Evolutionary conservation across 1,284 basidiomycete genomes (phyloP).

Genomic region (Jaminaea rosea): DNA sequence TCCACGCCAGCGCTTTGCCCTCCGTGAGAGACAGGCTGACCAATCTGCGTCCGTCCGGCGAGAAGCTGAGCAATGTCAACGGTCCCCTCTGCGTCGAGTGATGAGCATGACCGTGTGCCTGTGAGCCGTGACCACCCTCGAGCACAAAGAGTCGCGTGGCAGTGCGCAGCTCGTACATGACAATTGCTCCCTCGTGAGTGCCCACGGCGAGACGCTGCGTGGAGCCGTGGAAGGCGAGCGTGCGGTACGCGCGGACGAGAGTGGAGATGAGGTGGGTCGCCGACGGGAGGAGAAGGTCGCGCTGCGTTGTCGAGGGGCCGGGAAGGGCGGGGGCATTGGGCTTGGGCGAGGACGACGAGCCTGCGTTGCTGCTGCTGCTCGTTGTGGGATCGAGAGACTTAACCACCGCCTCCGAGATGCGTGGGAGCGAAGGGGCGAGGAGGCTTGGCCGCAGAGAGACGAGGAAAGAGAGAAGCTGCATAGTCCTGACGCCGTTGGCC

Average conservation of each 20-base stretch:
- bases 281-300: constrained; percentile 78
- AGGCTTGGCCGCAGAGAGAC: constrained; percentile 80
- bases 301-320: too few species aligned
- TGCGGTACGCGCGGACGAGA: constrained; percentile 73
- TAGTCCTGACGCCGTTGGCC: constrained; percentile 73
- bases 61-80: constrained; percentile 54
- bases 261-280: constrained; percentile 78
- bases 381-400: constrained; percentile 50
- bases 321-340: too few species aligned
- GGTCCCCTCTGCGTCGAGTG: too few species aligned
- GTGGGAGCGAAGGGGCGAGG: constrained; percentile 73
- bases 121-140: constrained; percentile 74
- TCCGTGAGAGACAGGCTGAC: constrained; percentile 81
- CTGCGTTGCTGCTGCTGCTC: too few species aligned
- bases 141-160: constrained; percentile 89
- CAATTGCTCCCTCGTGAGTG: constrained; percentile 68
- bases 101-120: too few species aligned
- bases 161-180: constrained; percentile 95
- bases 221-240: constrained; percentile 76
- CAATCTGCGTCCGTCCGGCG: constrained; percentile 80
- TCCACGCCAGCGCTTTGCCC: constrained; percentile 50
- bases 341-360: too few species aligned
- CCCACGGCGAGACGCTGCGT: constrained; percentile 86
- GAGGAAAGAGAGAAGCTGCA: constrained; percentile 88
- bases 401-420: constrained; percentile 87